Conservation (phyloP, 768 basidiomycete species). For the Coprinopsis cinerea region DNA sequence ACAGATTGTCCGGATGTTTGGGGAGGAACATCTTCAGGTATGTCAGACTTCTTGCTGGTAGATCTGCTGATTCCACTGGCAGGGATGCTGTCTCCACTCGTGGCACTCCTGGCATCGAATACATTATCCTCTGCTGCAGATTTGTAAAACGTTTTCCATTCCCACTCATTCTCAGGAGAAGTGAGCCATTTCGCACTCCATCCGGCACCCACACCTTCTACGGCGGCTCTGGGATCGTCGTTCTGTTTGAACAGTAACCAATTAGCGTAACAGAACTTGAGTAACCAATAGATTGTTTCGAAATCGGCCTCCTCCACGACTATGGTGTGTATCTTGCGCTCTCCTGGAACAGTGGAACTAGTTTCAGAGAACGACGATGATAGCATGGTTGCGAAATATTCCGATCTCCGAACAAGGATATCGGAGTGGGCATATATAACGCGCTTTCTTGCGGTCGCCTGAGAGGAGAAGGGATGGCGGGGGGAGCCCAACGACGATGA, state of each 20-base stretch:
- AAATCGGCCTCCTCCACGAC: constrained; percentile 78
- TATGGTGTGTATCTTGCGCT: constrained; percentile 56
- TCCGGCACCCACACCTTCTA: constrained; percentile 62
- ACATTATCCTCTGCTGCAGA: constrained; percentile 25
- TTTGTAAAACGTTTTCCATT: constrained; percentile 60
- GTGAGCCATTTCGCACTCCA: constrained; percentile 57
- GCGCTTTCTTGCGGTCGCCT: constrained; percentile 59
- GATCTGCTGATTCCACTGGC: constrained; percentile 24
- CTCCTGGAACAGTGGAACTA: constrained; percentile 29
- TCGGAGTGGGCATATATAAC: constrained; percentile 76
- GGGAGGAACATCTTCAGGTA: constrained; percentile 17
- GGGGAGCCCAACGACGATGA: constrained; percentile 40
- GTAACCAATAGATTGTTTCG: constrained; percentile 71
- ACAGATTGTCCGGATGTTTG: constrained; percentile 17
- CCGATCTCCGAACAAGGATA: constrained; percentile 66
- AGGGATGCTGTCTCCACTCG: constrained; percentile 44
- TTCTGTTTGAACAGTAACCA: constrained; percentile 65
- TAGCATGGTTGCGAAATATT: constrained; percentile 75
- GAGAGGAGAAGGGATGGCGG: constrained; percentile 34
- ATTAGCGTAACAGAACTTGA: constrained; percentile 73
- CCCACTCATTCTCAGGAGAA: constrained; percentile 52
- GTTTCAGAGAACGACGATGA: constrained; percentile 66
- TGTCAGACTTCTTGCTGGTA: constrained; percentile 26
- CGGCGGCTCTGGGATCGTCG: constrained; percentile 63
- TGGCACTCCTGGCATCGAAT: constrained; percentile 42